A percentile compares a stretch with the other conserved stretches of the same genome.
Conservation (phyloP, 768 basidiomycete species). For the Phanerodontia chrysosporium region DNA sequence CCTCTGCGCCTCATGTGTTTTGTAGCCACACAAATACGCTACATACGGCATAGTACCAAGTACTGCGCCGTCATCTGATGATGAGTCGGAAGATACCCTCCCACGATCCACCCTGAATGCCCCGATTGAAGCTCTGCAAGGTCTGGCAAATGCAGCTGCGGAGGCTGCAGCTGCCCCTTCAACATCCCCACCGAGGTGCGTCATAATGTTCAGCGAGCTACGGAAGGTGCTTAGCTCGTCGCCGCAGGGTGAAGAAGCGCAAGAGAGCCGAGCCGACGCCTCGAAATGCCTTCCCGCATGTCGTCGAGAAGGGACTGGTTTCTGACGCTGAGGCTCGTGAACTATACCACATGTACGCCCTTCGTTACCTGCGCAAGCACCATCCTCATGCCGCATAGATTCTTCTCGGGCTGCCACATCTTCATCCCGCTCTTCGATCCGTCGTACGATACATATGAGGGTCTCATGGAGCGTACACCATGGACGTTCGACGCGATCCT, state of each 20-base stretch:
- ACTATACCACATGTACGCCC: constrained; percentile 84
- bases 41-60: constrained; percentile 87
- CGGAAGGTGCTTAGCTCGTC: not conserved
- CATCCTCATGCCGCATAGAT: constrained; percentile 44
- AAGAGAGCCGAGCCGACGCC: constrained; percentile 81
- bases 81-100: constrained; percentile 87
- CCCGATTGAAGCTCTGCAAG: constrained; percentile 92
- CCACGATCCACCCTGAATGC: constrained; percentile 83
- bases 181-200: constrained; percentile 54
- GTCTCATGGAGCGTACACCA: constrained; percentile 85
- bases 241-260: constrained; percentile 70
- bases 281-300: constrained; percentile 83
- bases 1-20: constrained; percentile 4
- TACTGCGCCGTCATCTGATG: constrained; percentile 81
- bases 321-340: constrained; percentile 83
- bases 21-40: constrained; percentile 82
- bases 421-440: constrained; percentile 97
- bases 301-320: constrained; percentile 90
- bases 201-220: not conserved
- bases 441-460: constrained; percentile 88
- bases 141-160: constrained; percentile 91
- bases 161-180: constrained; percentile 85
- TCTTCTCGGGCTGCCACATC: constrained; percentile 93
- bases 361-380: constrained; percentile 11
- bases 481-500: constrained; percentile 95